A percentile compares a stretch with the other conserved stretches of the same genome.
Evolutionary conservation across 1,139 yeast genomes (phyloP).

Genomic region (Yamadazyma triangularis): DNA sequence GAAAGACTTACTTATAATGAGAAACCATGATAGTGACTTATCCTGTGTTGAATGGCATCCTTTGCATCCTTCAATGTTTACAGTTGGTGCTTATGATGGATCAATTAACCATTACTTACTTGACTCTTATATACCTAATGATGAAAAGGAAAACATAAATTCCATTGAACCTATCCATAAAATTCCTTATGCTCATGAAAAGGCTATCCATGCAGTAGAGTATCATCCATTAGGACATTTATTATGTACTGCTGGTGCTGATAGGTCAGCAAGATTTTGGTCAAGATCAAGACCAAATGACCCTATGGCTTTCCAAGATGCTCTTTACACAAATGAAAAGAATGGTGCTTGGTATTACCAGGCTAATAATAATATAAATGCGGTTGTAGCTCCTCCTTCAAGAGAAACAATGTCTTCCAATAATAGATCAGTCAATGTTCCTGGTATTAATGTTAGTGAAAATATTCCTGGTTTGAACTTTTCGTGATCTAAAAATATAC

Average conservation of each 20-base stretch:
- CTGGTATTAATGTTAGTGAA: constrained; percentile 4
- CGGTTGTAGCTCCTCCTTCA: constrained; percentile 39
- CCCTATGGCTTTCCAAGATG: constrained; percentile 76
- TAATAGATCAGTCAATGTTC: constrained; percentile 1
- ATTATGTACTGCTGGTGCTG: constrained; percentile 89
- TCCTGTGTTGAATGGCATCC: constrained; percentile 94
- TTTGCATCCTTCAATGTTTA: constrained; percentile 68
- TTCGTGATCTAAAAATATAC: no score
- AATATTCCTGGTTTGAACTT: constrained; percentile 11
- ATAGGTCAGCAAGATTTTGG: constrained; percentile 94
- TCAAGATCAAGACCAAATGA: constrained; percentile 90
- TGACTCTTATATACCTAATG: constrained; percentile 46
- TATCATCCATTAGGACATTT: constrained; percentile 95
- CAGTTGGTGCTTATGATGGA: constrained; percentile 91
- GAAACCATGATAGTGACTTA: constrained; percentile 82
- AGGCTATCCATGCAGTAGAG: constrained; percentile 83
- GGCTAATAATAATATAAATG: constrained; percentile 62
- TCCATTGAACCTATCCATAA: constrained; percentile 51
- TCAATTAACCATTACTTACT: constrained; percentile 74
- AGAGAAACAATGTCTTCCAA: constrained; percentile 4
- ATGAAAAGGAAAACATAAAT: constrained; percentile 16
- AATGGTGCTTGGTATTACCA: constrained; percentile 72
- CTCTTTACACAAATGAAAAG: constrained; percentile 64
- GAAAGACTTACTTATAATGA: constrained; percentile 69
- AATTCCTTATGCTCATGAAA: constrained; percentile 91